Evolutionary conservation across 108 stramenopile species (phyloP), one percentile per base, ranked within the genome.

Genomic region (Skeletonema marinoi): DNA sequence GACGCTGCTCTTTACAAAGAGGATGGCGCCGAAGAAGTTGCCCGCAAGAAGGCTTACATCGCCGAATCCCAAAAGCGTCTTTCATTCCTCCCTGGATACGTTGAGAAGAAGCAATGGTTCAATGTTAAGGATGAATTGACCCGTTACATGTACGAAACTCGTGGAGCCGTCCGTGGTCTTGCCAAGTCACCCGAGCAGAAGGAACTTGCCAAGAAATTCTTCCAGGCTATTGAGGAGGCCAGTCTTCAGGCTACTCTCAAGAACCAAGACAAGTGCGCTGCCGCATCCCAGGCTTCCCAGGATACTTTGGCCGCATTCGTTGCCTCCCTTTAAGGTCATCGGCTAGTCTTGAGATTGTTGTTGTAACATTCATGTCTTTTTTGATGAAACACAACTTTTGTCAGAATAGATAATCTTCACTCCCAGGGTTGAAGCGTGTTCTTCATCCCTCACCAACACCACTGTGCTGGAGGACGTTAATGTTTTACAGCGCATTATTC

Each of bases 101-200:
- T 88, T 76, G 88, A 77, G 54, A 90, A 83, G 86, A 90, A 88
- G 80, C 71, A 92, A 77, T 95, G 94, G 94, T 93, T 88, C 90
- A 87, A 95, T 54, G 94, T 95, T 71, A 85, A 71, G 51, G 81
- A 86, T 65, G 94, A 95, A 78, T 86, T 95, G 76, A 84, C 81
- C 81, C 92, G 94, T 71, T 95, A 92, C 90, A 95, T 95, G 94
- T 91, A 92, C 85, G 94, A 95, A 74, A 95, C 94, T 77, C 94
- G 94, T 85, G 87, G 83, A 38, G 92, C 94, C 74, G 84, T 91
- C 79, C 77, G 73, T 46, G 78, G 75, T 58, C 91, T 95, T 84
- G 89, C 92, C 70, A 86, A 63, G 50, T 79, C 84, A 32, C 58
- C 73, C 32, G 78, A 82, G 60, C 90, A 92, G 69, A 90, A 93